phyloP scores from a whole-genome alignment of 768 basidiomycete genomes.

The Boletus bicolor region DNA sequence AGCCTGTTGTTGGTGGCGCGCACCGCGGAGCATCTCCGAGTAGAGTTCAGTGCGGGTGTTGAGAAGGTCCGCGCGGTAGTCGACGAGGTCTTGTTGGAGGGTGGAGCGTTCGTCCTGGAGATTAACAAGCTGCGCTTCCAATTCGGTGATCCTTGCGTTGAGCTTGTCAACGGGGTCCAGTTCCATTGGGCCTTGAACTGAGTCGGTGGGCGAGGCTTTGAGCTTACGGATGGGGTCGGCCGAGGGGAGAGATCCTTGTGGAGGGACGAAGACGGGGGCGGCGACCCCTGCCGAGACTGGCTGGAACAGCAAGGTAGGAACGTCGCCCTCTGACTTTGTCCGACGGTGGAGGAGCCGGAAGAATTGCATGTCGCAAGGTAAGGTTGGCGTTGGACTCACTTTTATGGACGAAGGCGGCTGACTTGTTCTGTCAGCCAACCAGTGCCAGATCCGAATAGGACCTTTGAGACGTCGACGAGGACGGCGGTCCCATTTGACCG shows the following conservation, averaged over 20 bases:
- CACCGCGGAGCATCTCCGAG: constrained; percentile 27
- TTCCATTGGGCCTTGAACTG: background rate
- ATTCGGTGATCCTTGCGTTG: constrained; percentile 6
- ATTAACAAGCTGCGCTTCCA: constrained; percentile 12
- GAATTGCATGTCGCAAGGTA: constrained; percentile 38
- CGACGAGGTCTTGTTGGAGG: constrained; percentile 28
- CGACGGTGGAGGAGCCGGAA: constrained; percentile 48
- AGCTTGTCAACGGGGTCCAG: background rate
- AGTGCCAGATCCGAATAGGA: background rate
- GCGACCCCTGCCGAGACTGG: background rate
- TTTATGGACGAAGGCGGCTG: constrained; percentile 24
- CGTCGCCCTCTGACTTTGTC: constrained; percentile 44
- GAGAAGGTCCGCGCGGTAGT: constrained; percentile 29
- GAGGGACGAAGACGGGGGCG: constrained; percentile 25
- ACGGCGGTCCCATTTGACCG: background rate
- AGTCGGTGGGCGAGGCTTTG: constrained; percentile 6
- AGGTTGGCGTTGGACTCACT: background rate
- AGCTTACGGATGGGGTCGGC: constrained; percentile 26
- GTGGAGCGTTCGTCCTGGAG: constrained; percentile 15
- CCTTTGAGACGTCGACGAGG: background rate
- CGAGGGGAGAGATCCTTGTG: constrained; percentile 21
- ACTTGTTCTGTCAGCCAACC: constrained; percentile 16
- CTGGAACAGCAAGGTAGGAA: constrained; percentile 22
- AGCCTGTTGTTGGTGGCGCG: constrained; percentile 25
- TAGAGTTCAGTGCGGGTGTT: constrained; percentile 28